Conservation (phyloP, 495 filamentous ascomycete species). For the Aspergillus bridgeri region DNA sequence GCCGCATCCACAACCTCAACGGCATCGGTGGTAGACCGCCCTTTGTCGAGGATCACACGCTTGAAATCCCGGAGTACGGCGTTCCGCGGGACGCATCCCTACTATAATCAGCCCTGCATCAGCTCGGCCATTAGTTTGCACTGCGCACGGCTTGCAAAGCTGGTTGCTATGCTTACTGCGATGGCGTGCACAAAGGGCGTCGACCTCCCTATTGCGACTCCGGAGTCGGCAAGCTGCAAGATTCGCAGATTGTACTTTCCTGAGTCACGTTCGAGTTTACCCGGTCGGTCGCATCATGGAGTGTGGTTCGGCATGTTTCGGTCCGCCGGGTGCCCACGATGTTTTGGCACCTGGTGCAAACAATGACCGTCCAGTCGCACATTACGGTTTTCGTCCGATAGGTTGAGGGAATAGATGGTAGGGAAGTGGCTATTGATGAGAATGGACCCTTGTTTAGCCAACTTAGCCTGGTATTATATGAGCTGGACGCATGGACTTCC, state of each 20-base stretch:
- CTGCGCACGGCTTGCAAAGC: neutral
- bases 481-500: too few relatives aligned
- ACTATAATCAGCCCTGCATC: neutral
- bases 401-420: too few relatives aligned
- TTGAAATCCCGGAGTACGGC: neutral
- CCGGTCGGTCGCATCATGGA: neutral
- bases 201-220: slow-evolving; percentile 1
- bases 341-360: slow-evolving; percentile 1
- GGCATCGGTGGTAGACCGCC: neutral
- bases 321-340: neutral
- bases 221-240: slow-evolving; percentile 1
- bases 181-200: too few relatives aligned
- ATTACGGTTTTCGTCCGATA: too few relatives aligned
- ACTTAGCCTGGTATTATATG: too few relatives aligned
- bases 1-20: slow-evolving; percentile 7
- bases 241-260: neutral
- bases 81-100: slow-evolving; percentile 2
- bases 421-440: too few relatives aligned
- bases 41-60: slow-evolving; percentile 3
- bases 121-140: neutral
- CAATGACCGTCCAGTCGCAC: neutral
- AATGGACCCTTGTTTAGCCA: too few relatives aligned
- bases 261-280: neutral
- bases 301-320: neutral
- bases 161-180: too few relatives aligned